Base-by-base conservation (phyloP, 305 asterid genomes). In the Fraxinus sp. region DNA sequence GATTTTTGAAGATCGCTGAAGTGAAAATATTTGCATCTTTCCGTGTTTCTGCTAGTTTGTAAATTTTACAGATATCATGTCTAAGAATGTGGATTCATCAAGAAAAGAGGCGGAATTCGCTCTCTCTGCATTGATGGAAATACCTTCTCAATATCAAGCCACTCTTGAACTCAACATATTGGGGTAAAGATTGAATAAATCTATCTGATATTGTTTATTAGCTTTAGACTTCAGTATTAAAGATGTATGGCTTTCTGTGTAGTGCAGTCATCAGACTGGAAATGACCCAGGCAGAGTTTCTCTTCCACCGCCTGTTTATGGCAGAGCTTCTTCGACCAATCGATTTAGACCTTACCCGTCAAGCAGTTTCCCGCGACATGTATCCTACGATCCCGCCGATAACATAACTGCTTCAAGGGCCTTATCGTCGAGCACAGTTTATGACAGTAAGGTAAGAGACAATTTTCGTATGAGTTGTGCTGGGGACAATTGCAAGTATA, bases 1-100 rank as follows among this genome's bases (percentile, higher is more conserved):
- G 18, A 7, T 72, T 30, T 22, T 32, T 35, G 35, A 11, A 68
- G 37, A 68, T 68, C 1, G 26, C 59, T 39, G 59, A 75, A 73
- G 49, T 43, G 7, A 32, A 55, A 41, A 3, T 66, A 36, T 16
- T 79, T 13, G 46, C 84, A 75, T 52, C 37, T 43, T 74, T 77
- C 18, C 78, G 0, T 83, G 59, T 82, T 24, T 81, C 20, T 77
- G 37, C 26, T 28, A 91, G 94, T 91, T 91, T 26, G 94, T 91
- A 16, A 91, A 89, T 78, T 91, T 91, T 90, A 89, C 94, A 0
- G 94, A 89, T 26, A 91, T 91, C 79, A 91, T 91, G 94, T 86
- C 89, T 13, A 89, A 80, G 77, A 85, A 86, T 75, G 80, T 86
- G 72, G 85, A 85, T 66, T 86, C 30, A 37, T 81, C 91, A 9